Conservation (phyloP, 2,329 filamentous ascomycete species). For the Chalaropsis thielavioides region DNA sequence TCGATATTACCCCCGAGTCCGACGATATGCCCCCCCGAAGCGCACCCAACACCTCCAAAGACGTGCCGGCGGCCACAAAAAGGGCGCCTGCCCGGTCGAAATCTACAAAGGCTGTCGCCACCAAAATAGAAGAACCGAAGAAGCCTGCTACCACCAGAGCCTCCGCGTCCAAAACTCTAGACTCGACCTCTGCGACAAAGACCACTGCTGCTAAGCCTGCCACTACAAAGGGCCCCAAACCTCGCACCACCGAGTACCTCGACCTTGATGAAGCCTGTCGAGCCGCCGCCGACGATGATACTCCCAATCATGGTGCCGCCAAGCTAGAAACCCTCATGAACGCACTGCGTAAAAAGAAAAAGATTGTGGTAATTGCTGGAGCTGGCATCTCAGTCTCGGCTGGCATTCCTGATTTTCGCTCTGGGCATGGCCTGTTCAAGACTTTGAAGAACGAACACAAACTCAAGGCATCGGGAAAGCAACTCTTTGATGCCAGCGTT, state of each 20-base stretch:
- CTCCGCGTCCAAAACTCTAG: background rate
- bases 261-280: constrained; percentile 41
- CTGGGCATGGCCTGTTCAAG: constrained; percentile 75
- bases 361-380: constrained; percentile 91
- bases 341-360: constrained; percentile 73
- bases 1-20: background rate
- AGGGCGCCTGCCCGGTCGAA: constrained; percentile 30
- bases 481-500: constrained; percentile 92
- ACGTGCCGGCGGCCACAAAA: constrained; percentile 58
- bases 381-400: constrained; percentile 95
- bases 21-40: constrained; percentile 9
- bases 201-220: background rate
- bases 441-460: constrained; percentile 76
- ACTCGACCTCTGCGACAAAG: constrained; percentile 2
- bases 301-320: constrained; percentile 33
- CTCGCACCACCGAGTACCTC: constrained; percentile 69
- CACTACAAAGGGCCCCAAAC: constrained; percentile 26
- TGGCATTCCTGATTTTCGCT: constrained; percentile 94
- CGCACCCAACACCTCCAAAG: constrained; percentile 27
- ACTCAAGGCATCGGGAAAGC: constrained; percentile 76
- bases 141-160: background rate
- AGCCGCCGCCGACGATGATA: constrained; percentile 26
- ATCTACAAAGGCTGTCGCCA: background rate
- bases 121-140: background rate
- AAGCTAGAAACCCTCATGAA: constrained; percentile 59